Percentiles rank a stretch among this genome's conserved stretches.
phyloP scores from a whole-genome alignment of 2,329 filamentous ascomycete genomes.

The Proliferodiscus dingleyae region DNA sequence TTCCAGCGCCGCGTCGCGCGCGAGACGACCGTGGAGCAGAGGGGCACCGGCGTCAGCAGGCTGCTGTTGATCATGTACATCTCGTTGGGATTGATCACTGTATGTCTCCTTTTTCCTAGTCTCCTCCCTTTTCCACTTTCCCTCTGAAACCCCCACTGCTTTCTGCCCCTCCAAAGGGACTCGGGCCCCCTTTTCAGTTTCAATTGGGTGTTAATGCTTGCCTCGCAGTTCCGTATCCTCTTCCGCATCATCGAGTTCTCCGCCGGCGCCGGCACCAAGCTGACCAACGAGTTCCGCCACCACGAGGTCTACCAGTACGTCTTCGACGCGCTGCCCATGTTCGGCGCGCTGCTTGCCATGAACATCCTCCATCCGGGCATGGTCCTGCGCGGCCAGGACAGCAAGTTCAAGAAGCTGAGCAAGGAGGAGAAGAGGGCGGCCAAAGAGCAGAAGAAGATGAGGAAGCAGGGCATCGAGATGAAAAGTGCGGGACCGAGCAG shows the following conservation, averaged over 20 bases:
- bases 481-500: neutral
- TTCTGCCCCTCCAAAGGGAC: too few species aligned
- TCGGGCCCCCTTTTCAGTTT: too few species aligned
- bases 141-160: too few species aligned
- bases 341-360: constrained; percentile 9
- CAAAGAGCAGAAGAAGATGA: constrained; percentile 37
- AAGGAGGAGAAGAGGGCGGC: too few species aligned
- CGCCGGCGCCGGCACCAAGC: constrained; percentile 29
- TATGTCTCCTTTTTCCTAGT: constrained; percentile 1
- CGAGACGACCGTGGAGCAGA: neutral
- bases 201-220: too few species aligned
- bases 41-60: constrained; percentile 1
- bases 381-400: constrained; percentile 7
- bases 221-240: constrained; percentile 47
- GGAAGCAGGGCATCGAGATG: neutral
- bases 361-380: constrained; percentile 11
- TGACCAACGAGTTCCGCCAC: constrained; percentile 39
- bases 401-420: constrained; percentile 34
- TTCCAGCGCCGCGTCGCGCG: constrained; percentile 4
- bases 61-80: constrained; percentile 6
- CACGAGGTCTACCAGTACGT: constrained; percentile 47
- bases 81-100: constrained; percentile 6
- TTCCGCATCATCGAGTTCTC: constrained; percentile 54
- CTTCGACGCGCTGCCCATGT: constrained; percentile 35
- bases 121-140: too few species aligned